These are phyloP conservation scores for Leishmania turanica DNA, from an alignment of 208 protist species.

Conservation along the genomic window DNA sequence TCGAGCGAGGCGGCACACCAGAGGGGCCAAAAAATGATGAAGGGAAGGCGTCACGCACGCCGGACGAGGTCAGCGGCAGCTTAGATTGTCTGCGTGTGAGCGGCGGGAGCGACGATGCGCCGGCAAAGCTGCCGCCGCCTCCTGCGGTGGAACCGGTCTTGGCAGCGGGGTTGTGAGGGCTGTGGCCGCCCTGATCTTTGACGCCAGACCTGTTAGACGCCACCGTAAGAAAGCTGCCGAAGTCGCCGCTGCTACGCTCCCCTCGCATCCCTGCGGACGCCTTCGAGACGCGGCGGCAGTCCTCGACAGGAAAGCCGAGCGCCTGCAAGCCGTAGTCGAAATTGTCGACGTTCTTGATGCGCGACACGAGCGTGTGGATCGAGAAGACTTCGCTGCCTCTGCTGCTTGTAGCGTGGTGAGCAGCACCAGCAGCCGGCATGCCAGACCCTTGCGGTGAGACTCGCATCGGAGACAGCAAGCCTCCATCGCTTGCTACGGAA, in stretches of 20 bases:
- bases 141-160: too few relatives aligned
- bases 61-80: neutral
- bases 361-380: slow-evolving; percentile 22
- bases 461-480: neutral
- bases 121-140: neutral
- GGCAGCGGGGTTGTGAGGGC: too few relatives aligned
- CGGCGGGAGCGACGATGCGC: neutral
- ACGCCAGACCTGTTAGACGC: neutral
- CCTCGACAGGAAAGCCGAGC: slow-evolving; percentile 41
- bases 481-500: neutral
- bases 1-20: neutral
- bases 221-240: slow-evolving; percentile 14
- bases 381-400: slow-evolving; percentile 26
- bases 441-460: neutral
- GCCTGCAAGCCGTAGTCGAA: slow-evolving; percentile 55
- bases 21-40: neutral
- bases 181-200: neutral
- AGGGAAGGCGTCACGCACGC: neutral
- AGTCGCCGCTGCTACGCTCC: neutral
- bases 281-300: slow-evolving; percentile 5
- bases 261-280: neutral
- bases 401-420: slow-evolving; percentile 2
- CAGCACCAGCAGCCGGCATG: neutral
- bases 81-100: neutral
- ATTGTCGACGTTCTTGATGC: slow-evolving; percentile 31